Percentiles rank a stretch among this genome's conserved stretches.
Conservation (phyloP, 768 basidiomycete species). For the Pulveroboletus sp. region DNA sequence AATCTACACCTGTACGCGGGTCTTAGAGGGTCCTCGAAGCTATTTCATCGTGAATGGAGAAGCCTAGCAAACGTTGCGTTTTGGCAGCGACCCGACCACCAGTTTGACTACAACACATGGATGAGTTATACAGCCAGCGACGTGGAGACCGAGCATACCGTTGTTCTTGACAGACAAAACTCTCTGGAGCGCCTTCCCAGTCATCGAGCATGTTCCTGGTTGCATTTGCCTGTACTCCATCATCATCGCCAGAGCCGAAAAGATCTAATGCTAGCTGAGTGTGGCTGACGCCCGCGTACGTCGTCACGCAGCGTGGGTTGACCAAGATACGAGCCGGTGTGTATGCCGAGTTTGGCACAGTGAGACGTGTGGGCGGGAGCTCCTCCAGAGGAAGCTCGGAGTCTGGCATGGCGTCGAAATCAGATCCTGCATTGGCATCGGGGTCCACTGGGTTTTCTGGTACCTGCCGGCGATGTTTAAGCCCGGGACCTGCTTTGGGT, state of each 20-base stretch:
- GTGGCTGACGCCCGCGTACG: slow-evolving; percentile 96
- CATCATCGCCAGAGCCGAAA: slow-evolving; percentile 76
- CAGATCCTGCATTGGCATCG: slow-evolving; percentile 83
- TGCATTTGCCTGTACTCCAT: slow-evolving; percentile 43
- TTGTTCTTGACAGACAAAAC: slow-evolving; percentile 97
- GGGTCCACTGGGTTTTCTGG: slow-evolving; percentile 43
- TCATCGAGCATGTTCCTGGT: slow-evolving; percentile 85
- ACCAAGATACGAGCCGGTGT: slow-evolving; percentile 88
- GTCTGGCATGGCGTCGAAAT: slow-evolving; percentile 84
- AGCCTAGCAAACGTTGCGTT: slow-evolving; percentile 79
- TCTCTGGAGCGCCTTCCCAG: slow-evolving; percentile 96
- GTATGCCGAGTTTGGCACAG: slow-evolving; percentile 87
- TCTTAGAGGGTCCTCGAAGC: slow-evolving; percentile 11
- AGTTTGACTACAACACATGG: slow-evolving; percentile 54
- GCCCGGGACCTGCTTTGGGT: slow-evolving; percentile 20
- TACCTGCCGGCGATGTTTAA: slow-evolving; percentile 33
- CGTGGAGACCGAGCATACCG: slow-evolving; percentile 42
- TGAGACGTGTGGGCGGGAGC: slow-evolving; percentile 38
- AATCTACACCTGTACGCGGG: neutral
- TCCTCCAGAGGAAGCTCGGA: slow-evolving; percentile 40
- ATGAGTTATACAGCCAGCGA: slow-evolving; percentile 1
- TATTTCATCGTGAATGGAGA: slow-evolving; percentile 79
- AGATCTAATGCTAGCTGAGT: slow-evolving; percentile 93
- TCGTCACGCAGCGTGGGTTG: slow-evolving; percentile 95
- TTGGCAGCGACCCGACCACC: slow-evolving; percentile 89